Percentiles rank a stretch among this genome's conserved stretches.
Evolutionary conservation across 2,329 filamentous ascomycete genomes (phyloP).

Genomic region (Nemania sp.): DNA sequence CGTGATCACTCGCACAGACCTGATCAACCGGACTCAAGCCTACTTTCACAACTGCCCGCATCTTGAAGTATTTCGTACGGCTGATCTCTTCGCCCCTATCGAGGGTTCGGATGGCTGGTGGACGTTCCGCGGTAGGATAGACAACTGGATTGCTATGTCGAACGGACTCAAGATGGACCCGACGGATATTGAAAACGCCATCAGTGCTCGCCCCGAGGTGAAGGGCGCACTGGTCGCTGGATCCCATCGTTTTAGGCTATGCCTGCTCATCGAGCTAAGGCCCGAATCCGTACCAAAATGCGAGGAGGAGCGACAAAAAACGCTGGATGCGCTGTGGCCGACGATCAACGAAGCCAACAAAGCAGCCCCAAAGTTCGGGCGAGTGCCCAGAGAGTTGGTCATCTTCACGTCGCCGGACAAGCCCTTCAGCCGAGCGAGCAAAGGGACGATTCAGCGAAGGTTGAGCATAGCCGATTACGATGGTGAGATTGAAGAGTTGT

Average conservation of each 20-base stretch:
- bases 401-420: constrained; percentile 30
- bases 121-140: constrained; percentile 45
- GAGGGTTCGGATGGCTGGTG: constrained; percentile 47
- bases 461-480: constrained; percentile 33
- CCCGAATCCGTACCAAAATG: constrained; percentile 16
- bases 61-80: constrained; percentile 45
- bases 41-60: constrained; percentile 41
- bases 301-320: constrained; percentile 15
- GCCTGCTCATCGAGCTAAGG: constrained; percentile 35
- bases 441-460: constrained; percentile 36
- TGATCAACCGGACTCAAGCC: constrained; percentile 29
- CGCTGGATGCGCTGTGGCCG: constrained; percentile 32
- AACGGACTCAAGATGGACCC: constrained; percentile 49
- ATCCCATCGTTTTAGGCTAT: constrained; percentile 34
- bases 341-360: constrained; percentile 34
- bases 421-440: constrained; percentile 34
- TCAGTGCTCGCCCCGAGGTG: constrained; percentile 37
- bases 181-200: constrained; percentile 47
- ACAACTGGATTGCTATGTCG: constrained; percentile 46
- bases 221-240: constrained; percentile 35
- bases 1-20: constrained; percentile 36
- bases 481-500: constrained; percentile 34
- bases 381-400: constrained; percentile 33
- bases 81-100: constrained; percentile 48
- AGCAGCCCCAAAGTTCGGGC: constrained; percentile 32